Percentiles rank a stretch among this genome's conserved stretches.
Evolutionary conservation across 73 alveolate genomes (phyloP).

Genomic region (Stentor roeselii): DNA sequence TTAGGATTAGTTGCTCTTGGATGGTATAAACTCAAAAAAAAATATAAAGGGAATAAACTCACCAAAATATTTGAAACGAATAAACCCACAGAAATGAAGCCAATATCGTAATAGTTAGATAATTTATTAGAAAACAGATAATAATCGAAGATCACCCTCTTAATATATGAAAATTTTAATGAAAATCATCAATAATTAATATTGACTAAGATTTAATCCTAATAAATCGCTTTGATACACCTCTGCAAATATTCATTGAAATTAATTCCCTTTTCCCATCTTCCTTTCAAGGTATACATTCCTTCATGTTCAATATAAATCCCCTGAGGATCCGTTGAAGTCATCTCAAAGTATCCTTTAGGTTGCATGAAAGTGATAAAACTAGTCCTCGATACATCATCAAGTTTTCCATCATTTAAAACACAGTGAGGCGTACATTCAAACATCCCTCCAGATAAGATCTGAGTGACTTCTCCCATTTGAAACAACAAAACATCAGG

Average conservation of each 20-base stretch:
- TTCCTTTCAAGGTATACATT: not conserved
- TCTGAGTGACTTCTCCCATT: not conserved
- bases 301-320: not conserved
- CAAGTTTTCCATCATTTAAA: not conserved
- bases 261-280: not conserved
- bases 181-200: no score
- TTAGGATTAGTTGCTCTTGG: not conserved
- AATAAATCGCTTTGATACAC: no score
- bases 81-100: no score
- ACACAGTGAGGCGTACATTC: not conserved
- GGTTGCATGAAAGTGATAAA: not conserved
- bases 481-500: not conserved
- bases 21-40: no score
- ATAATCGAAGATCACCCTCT: no score
- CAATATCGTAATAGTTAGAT: no score
- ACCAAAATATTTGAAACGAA: no score
- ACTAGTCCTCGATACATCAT: not conserved
- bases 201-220: no score
- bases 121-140: no score
- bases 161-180: no score
- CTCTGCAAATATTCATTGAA: not conserved
- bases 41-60: no score
- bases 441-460: not conserved
- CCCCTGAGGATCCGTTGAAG: not conserved
- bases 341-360: not conserved